These are phyloP conservation scores for Neonectria ditissima DNA, from an alignment of 2,329 filamentous ascomycete genomes.

Conservation along the genomic window DNA sequence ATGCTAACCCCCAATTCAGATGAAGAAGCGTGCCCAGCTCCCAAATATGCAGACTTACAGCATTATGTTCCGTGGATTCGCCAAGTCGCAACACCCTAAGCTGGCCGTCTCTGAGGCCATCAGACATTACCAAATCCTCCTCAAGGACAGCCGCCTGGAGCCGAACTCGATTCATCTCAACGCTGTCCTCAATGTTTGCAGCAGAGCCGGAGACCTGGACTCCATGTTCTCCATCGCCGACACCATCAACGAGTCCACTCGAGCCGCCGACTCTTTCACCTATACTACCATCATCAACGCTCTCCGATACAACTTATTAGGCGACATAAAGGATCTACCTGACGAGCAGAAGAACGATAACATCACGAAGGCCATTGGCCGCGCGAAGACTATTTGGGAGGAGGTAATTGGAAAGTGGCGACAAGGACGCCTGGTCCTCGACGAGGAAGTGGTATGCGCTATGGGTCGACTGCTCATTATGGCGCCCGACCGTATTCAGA, in stretches of 20 bases:
- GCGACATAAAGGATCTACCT: constrained; percentile 43
- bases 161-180: constrained; percentile 89
- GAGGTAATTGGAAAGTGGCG: constrained; percentile 84
- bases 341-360: constrained; percentile 49
- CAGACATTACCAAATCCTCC: constrained; percentile 82
- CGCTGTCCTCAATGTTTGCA: constrained; percentile 85
- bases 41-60: constrained; percentile 89
- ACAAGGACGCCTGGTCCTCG: constrained; percentile 75
- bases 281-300: constrained; percentile 88
- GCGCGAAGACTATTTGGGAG: constrained; percentile 82
- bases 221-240: constrained; percentile 81
- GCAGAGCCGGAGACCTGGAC: constrained; percentile 79
- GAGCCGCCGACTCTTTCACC: constrained; percentile 75
- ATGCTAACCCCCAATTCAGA: constrained; percentile 61
- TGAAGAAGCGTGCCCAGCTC: constrained; percentile 91
- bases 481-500: constrained; percentile 69
- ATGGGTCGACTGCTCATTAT: constrained; percentile 85
- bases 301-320: constrained; percentile 61
- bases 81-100: constrained; percentile 67
- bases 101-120: constrained; percentile 76
- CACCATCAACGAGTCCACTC: constrained; percentile 74
- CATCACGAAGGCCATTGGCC: constrained; percentile 64
- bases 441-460: constrained; percentile 81
- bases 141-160: constrained; percentile 70
- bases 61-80: constrained; percentile 81